Conservation (phyloP, 805 yeast species). For the Starmerella potacharoeniae region DNA sequence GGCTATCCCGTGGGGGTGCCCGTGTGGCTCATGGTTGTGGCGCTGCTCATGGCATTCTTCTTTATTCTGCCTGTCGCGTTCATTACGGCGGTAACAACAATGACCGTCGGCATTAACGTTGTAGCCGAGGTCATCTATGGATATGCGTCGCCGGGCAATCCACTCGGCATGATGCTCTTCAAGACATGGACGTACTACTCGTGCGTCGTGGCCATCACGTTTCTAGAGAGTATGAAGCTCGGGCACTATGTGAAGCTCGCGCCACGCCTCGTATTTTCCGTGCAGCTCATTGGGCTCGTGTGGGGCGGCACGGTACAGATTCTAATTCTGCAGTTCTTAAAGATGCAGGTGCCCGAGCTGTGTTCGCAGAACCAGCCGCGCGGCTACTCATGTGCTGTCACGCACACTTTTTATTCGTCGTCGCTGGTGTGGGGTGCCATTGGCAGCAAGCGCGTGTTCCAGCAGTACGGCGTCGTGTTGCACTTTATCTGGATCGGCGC, state of each 20-base stretch:
- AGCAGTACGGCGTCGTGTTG: constrained; percentile 42
- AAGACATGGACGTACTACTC: constrained; percentile 49
- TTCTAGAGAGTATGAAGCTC: constrained; percentile 45
- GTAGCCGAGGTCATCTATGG: constrained; percentile 56
- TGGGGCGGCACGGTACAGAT: constrained; percentile 37
- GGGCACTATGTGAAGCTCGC: constrained; percentile 57
- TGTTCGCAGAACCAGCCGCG: constrained; percentile 37
- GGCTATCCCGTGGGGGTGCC: constrained; percentile 31
- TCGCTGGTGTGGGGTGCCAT: constrained; percentile 55
- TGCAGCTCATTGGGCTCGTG: constrained; percentile 37
- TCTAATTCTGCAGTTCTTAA: constrained; percentile 34
- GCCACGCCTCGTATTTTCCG: constrained; percentile 48
- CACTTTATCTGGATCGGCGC: constrained; percentile 55
- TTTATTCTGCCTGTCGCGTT: constrained; percentile 53
- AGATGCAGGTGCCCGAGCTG: constrained; percentile 31
- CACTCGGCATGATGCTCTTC: constrained; percentile 52
- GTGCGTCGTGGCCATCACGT: constrained; percentile 43
- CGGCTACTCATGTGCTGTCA: constrained; percentile 39
- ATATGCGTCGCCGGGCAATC: constrained; percentile 49
- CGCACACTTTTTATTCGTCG: constrained; percentile 41
- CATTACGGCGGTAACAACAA: constrained; percentile 53
- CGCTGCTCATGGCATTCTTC: constrained; percentile 43
- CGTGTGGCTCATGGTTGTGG: constrained; percentile 34
- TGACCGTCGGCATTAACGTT: constrained; percentile 47
- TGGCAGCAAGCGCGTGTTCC: constrained; percentile 52